Conservation (phyloP, 306 rosid species). For the Mucuna pruriens region DNA sequence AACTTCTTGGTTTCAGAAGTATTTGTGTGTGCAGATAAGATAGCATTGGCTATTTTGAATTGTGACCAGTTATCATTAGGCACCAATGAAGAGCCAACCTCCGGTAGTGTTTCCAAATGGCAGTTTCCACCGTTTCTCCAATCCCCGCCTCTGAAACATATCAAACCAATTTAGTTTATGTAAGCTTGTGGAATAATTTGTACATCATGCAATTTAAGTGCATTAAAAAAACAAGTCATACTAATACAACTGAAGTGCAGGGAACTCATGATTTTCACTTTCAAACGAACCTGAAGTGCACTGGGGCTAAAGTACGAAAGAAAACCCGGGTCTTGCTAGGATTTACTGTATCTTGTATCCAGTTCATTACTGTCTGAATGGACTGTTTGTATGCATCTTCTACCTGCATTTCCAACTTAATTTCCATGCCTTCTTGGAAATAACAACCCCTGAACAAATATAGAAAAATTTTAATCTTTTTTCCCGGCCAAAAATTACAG, state of each 20-base stretch:
- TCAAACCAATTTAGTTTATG: slow-evolving; percentile 11
- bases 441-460: slow-evolving; percentile 72
- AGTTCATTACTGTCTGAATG: slow-evolving; percentile 65
- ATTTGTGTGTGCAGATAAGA: slow-evolving; percentile 48
- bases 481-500: background rate
- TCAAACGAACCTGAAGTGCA: slow-evolving; percentile 79
- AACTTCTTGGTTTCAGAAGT: slow-evolving; percentile 43
- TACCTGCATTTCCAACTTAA: slow-evolving; percentile 70
- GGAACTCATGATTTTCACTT: slow-evolving; percentile 4
- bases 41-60: slow-evolving; percentile 58
- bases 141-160: slow-evolving; percentile 75
- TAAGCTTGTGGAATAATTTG: background rate
- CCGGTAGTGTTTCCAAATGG: slow-evolving; percentile 82
- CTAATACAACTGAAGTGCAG: background rate
- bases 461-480: slow-evolving; percentile 1
- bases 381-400: slow-evolving; percentile 72
- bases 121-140: slow-evolving; percentile 90
- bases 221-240: background rate
- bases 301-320: slow-evolving; percentile 84
- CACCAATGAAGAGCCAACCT: slow-evolving; percentile 62
- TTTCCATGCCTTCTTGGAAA: slow-evolving; percentile 77
- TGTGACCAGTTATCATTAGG: slow-evolving; percentile 65
- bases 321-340: slow-evolving; percentile 66
- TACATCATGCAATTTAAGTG: too few relatives aligned
- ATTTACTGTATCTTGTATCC: slow-evolving; percentile 63